phyloP scores from a whole-genome alignment of 2,329 filamentous ascomycete species.

The Phaeomoniella chlamydospora region DNA sequence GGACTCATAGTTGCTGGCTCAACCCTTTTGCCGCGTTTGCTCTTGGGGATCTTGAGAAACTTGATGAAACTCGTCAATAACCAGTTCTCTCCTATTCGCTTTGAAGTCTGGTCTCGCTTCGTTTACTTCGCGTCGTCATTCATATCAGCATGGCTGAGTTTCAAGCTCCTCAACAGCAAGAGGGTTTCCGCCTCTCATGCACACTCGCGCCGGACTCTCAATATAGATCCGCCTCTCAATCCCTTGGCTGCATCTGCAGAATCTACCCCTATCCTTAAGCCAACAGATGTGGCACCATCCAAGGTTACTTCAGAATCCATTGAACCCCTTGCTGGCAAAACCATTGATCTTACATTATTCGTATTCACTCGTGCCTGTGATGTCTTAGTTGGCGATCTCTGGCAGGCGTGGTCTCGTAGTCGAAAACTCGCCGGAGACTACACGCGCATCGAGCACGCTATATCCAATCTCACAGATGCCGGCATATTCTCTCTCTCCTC shows the following conservation, averaged over 20 bases:
- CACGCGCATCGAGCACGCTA: conserved; percentile 20
- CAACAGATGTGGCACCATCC: not conserved
- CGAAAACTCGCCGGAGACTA: conserved; percentile 1
- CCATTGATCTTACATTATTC: conserved; percentile 73
- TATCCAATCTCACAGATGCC: conserved; percentile 43
- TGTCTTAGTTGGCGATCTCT: conserved; percentile 51
- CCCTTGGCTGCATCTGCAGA: conserved; percentile 1
- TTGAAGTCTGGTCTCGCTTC: conserved; percentile 10
- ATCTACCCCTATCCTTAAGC: not conserved
- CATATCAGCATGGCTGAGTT: conserved; percentile 33
- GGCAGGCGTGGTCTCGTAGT: conserved; percentile 27
- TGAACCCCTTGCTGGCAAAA: conserved; percentile 49
- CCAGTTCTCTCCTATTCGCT: conserved; percentile 8
- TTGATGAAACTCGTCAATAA: conserved; percentile 10
- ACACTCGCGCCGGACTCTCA: not conserved
- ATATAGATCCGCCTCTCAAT: conserved; percentile 1
- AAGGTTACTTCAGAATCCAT: not conserved
- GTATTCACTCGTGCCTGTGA: conserved; percentile 58
- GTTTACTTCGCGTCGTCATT: conserved; percentile 29
- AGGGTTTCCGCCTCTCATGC: conserved; percentile 7
- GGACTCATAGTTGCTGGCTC: conserved; percentile 36
- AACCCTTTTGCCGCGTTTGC: conserved; percentile 25
- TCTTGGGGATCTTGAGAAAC: conserved; percentile 13
- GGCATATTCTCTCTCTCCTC: conserved; percentile 57
- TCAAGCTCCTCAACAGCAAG: conserved; percentile 30